A percentile compares a stretch with the other conserved stretches of the same genome.
Conservation (phyloP, 805 yeast genomes). For the Jamesozyma lodderae region DNA sequence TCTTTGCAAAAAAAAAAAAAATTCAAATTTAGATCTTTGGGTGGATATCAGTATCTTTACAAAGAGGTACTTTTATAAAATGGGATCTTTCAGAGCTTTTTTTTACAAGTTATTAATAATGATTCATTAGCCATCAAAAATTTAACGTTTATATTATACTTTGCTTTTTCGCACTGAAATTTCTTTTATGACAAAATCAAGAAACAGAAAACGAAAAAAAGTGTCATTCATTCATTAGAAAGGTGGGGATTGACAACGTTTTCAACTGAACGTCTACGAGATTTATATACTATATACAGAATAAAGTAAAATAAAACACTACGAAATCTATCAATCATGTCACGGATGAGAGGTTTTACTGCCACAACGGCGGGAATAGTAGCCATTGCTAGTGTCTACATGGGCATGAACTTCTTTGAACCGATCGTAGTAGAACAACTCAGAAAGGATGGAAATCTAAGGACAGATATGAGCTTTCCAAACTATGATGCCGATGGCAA, state of each 20-base stretch:
- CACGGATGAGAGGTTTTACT: constrained; percentile 26
- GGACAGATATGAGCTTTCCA: constrained; percentile 51
- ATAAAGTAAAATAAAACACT: neutral
- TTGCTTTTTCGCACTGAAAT: too few species aligned
- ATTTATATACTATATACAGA: neutral
- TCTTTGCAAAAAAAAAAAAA: too few species aligned
- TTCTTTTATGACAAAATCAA: too few species aligned
- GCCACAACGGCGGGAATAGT: constrained; percentile 20
- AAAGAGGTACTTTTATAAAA: too few species aligned
- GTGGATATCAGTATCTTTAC: too few species aligned
- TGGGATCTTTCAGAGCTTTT: too few species aligned
- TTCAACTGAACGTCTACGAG: too few species aligned
- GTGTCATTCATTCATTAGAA: neutral
- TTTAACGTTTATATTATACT: too few species aligned
- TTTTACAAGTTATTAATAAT: too few species aligned
- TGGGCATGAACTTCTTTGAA: constrained; percentile 55
- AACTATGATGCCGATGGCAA: constrained; percentile 34
- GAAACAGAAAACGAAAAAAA: too few species aligned
- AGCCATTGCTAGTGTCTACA: constrained; percentile 36
- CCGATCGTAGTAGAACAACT: constrained; percentile 63
- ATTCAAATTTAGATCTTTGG: too few species aligned
- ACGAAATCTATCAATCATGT: constrained; percentile 18
- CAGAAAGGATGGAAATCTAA: constrained; percentile 53
- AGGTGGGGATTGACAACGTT: neutral
- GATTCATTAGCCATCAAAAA: too few species aligned